These are phyloP conservation scores for Chenopodium album DNA, from an alignment of 148 eudicot species.

Conservation along the genomic window DNA sequence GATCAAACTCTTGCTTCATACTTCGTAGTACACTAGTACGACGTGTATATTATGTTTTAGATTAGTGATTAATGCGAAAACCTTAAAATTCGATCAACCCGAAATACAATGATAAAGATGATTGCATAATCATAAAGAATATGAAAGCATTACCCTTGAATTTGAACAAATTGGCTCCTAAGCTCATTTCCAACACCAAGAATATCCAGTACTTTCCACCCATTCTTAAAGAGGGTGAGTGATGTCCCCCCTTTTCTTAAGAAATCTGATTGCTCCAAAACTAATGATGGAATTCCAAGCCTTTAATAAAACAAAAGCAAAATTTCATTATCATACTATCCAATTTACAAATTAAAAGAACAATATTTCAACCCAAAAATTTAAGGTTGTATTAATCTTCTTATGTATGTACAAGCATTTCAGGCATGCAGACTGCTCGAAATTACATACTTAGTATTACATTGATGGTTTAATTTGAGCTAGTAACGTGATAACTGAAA, in stretches of 20 bases:
- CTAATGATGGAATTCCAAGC: slow-evolving; percentile 59
- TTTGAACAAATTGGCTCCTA: slow-evolving; percentile 62
- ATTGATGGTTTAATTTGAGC: not conserved
- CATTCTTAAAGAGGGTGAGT: slow-evolving; percentile 75
- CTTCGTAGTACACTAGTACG: no score
- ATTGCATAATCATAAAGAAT: not conserved
- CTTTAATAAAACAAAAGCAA: slow-evolving; percentile 25
- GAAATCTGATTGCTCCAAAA: slow-evolving; percentile 80
- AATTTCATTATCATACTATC: not conserved
- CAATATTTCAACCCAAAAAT: not conserved
- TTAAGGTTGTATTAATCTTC: no score
- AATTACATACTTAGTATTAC: no score
- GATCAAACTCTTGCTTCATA: not conserved
- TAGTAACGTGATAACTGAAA: not conserved
- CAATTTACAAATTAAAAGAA: not conserved
- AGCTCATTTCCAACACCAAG: slow-evolving; percentile 80
- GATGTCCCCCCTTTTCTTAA: slow-evolving; percentile 79
- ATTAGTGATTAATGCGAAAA: not conserved
- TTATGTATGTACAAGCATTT: no score
- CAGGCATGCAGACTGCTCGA: not conserved
- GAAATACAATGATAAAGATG: not conserved
- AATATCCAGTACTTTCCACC: slow-evolving; percentile 80
- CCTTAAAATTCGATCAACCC: not conserved
- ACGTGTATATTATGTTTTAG: no score
- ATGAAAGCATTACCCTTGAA: slow-evolving; percentile 63